Conservation (phyloP, 148 eudicot species). For the Fagopyrum homotropicum region DNA sequence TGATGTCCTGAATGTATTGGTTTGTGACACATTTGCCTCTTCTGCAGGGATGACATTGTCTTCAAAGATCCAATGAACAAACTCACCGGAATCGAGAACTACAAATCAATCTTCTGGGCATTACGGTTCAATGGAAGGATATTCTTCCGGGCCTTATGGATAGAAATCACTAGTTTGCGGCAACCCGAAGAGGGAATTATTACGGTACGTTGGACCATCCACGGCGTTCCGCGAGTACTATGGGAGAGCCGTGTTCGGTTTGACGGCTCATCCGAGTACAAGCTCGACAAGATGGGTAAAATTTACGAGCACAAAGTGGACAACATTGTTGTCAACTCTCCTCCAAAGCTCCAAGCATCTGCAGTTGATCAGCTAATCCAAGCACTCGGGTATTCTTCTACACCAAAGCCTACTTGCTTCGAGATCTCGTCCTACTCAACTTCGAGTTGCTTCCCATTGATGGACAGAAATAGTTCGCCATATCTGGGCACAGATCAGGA, state of each 20-base stretch:
- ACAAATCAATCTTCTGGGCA: conserved; percentile 77
- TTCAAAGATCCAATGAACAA: conserved; percentile 88
- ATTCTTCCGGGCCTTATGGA: conserved; percentile 76
- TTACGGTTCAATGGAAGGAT: conserved; percentile 61
- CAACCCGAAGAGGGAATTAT: conserved; percentile 66
- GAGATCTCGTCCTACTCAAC: conserved; percentile 29
- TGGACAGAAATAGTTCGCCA: conserved; percentile 15
- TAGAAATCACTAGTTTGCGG: conserved; percentile 76
- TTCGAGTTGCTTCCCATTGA: conserved; percentile 21
- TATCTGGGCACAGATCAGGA: conserved; percentile 23
- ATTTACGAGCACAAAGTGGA: conserved; percentile 82
- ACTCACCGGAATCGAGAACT: conserved; percentile 67
- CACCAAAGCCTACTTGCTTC: conserved; percentile 85
- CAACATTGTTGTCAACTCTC: conserved; percentile 64
- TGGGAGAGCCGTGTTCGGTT: conserved; percentile 89
- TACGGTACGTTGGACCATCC: conserved; percentile 77
- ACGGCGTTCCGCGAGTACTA: conserved; percentile 79
- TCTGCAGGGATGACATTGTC: conserved; percentile 73
- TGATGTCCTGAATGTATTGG: background rate
- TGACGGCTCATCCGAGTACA: conserved; percentile 89
- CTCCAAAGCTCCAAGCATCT: conserved; percentile 61
- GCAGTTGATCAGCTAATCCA: conserved; percentile 64
- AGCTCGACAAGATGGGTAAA: conserved; percentile 74
- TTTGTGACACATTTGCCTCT: background rate
- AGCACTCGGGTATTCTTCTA: conserved; percentile 57